Evolutionary conservation across 2,329 filamentous ascomycete genomes (phyloP), one percentile per base, ranked within the genome.

Genomic region (Aspergillus udagawae): DNA sequence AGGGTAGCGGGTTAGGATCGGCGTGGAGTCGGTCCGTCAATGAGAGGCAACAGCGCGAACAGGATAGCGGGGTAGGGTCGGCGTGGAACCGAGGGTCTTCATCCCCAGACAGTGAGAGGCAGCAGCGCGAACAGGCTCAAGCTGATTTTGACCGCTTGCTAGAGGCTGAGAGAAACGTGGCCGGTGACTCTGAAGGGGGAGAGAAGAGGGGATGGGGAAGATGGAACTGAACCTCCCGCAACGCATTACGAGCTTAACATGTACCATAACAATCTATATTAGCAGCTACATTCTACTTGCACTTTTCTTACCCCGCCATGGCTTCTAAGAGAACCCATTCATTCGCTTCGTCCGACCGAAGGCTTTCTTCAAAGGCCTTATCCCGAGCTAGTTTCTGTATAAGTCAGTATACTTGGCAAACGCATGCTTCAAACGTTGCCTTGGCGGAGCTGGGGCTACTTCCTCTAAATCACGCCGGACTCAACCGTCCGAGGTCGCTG

Each of bases 91-190:
- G 25, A 38, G 9, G 9, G 1, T 14, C 35, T 1, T 27, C 52
- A 1, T 47, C 10, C 4, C 21, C 48, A n/a, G 67, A 66, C 9
- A 60, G 56, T 6, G 66, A 65, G 3, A 59, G 60, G 20, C 63
- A 63, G 25, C 63, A 75, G 27, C 67, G 69, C 50, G 71, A 77
- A 44, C 67, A 73, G 53, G 75, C 76, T 3, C 76, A 76, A 55
- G 72, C 69, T 8, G 73, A 78, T 3, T 79, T 79, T 52, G 74
- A 79, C 57, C 66, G 66, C 10, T 67, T 79, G 67, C 58, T 79
- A 20, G 77, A 79, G 3, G 60, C 68, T 0, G 77, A 79, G 63
- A 64, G 75, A 51, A 69, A 70, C 25, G 55, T 54, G 21, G 59
- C 63, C 6, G 59, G 44, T 32, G 67, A 66, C 20, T 44, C 60